Evolutionary conservation across 768 basidiomycete species (phyloP).

Genomic region (Tylopilus intermedius): DNA sequence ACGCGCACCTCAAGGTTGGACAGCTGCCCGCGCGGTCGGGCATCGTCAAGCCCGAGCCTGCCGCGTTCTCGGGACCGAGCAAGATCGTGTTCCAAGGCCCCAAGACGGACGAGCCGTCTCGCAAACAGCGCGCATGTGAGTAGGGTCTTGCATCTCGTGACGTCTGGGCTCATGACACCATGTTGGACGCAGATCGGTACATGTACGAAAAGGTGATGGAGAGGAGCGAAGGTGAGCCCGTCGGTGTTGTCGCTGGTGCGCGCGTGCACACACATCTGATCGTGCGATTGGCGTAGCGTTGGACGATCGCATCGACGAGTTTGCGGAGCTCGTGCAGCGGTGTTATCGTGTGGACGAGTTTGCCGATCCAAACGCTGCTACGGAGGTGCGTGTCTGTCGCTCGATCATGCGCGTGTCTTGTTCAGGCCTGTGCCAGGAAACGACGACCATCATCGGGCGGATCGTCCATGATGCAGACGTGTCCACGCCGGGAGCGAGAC

Average conservation of each 20-base stretch:
- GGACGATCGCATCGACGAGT: constrained; percentile 84
- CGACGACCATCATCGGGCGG: constrained; percentile 67
- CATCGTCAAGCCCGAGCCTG: constrained; percentile 17
- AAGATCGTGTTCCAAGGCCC: constrained; percentile 31
- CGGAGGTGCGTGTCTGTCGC: constrained; percentile 39
- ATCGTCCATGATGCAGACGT: constrained; percentile 67
- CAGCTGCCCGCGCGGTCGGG: constrained; percentile 1
- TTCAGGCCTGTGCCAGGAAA: constrained; percentile 40
- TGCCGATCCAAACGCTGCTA: constrained; percentile 64
- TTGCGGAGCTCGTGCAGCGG: constrained; percentile 64
- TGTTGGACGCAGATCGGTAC: constrained; percentile 59
- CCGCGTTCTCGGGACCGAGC: constrained; percentile 23
- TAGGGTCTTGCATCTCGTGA: not conserved
- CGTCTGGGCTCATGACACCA: not conserved
- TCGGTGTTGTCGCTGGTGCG: constrained; percentile 1
- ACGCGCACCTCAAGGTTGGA: constrained; percentile 14
- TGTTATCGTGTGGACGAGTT: constrained; percentile 71
- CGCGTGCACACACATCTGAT: not conserved
- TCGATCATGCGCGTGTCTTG: not conserved
- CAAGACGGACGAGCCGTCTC: constrained; percentile 25
- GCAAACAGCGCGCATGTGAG: constrained; percentile 56
- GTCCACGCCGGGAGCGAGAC: constrained; percentile 51
- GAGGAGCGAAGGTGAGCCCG: constrained; percentile 66
- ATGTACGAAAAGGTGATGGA: constrained; percentile 91
- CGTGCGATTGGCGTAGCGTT: constrained; percentile 45